Percentiles rank a stretch among this genome's conserved stretches.
These are phyloP conservation scores for Margaritispora aquatica DNA, from an alignment of 495 filamentous ascomycete genomes.

Conservation along the genomic window DNA sequence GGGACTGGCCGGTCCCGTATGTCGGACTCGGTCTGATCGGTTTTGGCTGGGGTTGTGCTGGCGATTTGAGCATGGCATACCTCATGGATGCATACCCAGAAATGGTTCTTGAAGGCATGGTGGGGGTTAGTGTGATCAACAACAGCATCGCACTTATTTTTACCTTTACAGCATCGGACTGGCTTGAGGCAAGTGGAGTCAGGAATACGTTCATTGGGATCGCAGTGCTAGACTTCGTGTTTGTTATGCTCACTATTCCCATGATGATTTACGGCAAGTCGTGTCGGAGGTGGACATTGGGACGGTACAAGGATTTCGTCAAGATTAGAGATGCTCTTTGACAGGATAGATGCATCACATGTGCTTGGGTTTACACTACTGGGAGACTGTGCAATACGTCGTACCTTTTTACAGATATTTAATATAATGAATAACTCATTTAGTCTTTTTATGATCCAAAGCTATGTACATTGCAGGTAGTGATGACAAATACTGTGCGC, in stretches of 20 bases:
- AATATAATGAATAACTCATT: too few species aligned
- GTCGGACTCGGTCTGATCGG: slow-evolving; percentile 10
- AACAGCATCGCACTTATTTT: slow-evolving; percentile 4
- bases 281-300: slow-evolving; percentile 2
- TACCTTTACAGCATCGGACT: background rate
- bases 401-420: too few species aligned
- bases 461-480: background rate
- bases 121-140: slow-evolving; percentile 2
- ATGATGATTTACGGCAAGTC: slow-evolving; percentile 9
- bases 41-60: slow-evolving; percentile 10
- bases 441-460: too few species aligned
- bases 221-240: slow-evolving; percentile 4
- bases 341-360: too few species aligned
- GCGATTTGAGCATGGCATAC: slow-evolving; percentile 8
- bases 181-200: background rate
- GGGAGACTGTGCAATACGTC: too few species aligned
- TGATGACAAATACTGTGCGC: background rate
- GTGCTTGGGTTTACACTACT: too few species aligned
- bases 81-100: slow-evolving; percentile 11
- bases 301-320: slow-evolving; percentile 3
- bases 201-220: slow-evolving; percentile 5
- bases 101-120: slow-evolving; percentile 11
- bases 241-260: slow-evolving; percentile 2
- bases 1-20: slow-evolving; percentile 15
- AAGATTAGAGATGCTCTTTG: slow-evolving; percentile 4